phyloP scores from a whole-genome alignment of 768 basidiomycete genomes.

The Amanita subjunquillea region DNA sequence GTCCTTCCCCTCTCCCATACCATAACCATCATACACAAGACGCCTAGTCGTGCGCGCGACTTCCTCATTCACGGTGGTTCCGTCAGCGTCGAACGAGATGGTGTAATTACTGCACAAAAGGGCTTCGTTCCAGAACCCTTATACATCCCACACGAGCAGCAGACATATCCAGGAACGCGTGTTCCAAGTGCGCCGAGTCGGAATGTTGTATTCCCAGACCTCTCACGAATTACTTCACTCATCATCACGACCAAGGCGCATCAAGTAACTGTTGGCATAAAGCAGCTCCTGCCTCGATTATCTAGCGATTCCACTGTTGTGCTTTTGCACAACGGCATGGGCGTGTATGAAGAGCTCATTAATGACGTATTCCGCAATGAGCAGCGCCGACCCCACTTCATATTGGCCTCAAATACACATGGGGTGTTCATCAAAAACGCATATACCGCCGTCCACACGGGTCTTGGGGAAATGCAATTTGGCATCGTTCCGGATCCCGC shows the following conservation, averaged over 20 bases:
- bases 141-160: slow-evolving; percentile 8
- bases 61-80: slow-evolving; percentile 21
- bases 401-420: slow-evolving; percentile 77
- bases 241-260: slow-evolving; percentile 78
- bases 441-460: slow-evolving; percentile 58
- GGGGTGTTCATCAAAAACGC: slow-evolving; percentile 51
- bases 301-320: slow-evolving; percentile 69
- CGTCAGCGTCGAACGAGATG: slow-evolving; percentile 41
- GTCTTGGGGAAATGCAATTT: slow-evolving; percentile 63
- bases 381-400: slow-evolving; percentile 68
- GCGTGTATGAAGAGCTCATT: slow-evolving; percentile 74
- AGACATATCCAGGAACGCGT: slow-evolving; percentile 2
- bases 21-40: slow-evolving; percentile 65
- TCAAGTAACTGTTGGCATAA: slow-evolving; percentile 47
- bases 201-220: background rate
- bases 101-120: slow-evolving; percentile 26
- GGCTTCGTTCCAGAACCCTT: slow-evolving; percentile 46
- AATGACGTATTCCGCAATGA: slow-evolving; percentile 62
- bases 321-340: slow-evolving; percentile 93
- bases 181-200: background rate
- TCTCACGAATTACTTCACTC: slow-evolving; percentile 55
- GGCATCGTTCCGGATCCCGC: slow-evolving; percentile 65
- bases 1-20: slow-evolving; percentile 38
- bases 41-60: slow-evolving; percentile 23
- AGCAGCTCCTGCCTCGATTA: slow-evolving; percentile 51